These are phyloP conservation scores for Chromera velia DNA, from an alignment of 73 alveolate genomes.

Conservation along the genomic window DNA sequence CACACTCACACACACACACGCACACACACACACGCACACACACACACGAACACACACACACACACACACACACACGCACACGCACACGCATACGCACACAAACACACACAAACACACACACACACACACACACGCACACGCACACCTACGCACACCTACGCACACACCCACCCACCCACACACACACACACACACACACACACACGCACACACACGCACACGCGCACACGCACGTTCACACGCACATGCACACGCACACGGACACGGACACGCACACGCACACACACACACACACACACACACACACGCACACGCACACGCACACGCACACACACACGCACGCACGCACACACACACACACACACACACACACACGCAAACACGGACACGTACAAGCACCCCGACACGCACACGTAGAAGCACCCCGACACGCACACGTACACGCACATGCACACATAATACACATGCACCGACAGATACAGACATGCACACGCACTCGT, in stretches of 20 bases:
- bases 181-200: too few species aligned
- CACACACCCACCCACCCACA: too few species aligned
- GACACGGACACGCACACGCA: neutral
- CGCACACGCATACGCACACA: too few species aligned
- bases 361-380: neutral
- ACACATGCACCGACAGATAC: too few species aligned
- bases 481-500: too few species aligned
- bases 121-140: too few species aligned
- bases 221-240: neutral
- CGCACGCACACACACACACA: neutral
- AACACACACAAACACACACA: too few species aligned
- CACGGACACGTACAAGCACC: slow-evolving; percentile 22
- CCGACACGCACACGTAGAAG: too few species aligned
- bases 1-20: neutral
- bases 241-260: neutral
- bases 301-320: neutral
- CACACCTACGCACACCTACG: too few species aligned
- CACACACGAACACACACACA: too few species aligned
- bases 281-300: neutral
- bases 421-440: too few species aligned
- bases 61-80: neutral
- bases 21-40: neutral
- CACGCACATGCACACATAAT: too few species aligned
- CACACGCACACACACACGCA: neutral
- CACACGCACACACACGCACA: neutral